Evolutionary conservation across 176 grass and related monocot genomes (phyloP), one percentile per base, ranked within the genome.

Genomic region (Carex pumila): DNA sequence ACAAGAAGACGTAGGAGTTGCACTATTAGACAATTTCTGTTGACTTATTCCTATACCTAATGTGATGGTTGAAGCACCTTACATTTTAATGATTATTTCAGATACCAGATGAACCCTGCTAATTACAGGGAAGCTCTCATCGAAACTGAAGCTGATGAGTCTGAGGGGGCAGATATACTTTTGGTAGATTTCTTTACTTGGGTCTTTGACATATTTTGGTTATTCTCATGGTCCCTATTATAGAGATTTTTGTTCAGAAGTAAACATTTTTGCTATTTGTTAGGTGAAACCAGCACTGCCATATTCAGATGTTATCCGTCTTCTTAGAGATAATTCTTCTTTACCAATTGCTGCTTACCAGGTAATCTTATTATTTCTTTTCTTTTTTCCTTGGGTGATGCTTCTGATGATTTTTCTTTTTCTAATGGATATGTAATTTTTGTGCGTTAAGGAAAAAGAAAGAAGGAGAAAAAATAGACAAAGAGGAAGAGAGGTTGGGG

Each of bases 271-370:
- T 68, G 22, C 56, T 65, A 11, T 88, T 79, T 89, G 34, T 56
- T 72, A 99, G 96, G 96, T 99, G 63, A 99, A 99, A 90, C 96
- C 96, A 6, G 96, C 87, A 66, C 87, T 99, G 64, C 96, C 96
- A 1, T 99, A 99, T 87, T 89, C 93, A 60, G 93, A 99, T 89
- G 43, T 99, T 62, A 92, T 99, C 63, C 88, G 89, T 34, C 96
- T 99, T 88, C 93, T 99, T 58, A 88, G 91, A 11, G 96, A 99
- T 85, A 93, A 95, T 83, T 99, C 96, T 61, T 71, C 96, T 41
- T 87, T 99, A 88, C 96, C 96, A 54, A 95, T 99, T 85, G 96
- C 96, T 68, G 93, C 89, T 71, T 99, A 99, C 88, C 96, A 99
- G 89, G 96, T 99, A 60, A 32, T 9, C 45, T 30, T 32, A 55